phyloP scores from a whole-genome alignment of 129 eudicot species.

The Flaveria trinervia region DNA sequence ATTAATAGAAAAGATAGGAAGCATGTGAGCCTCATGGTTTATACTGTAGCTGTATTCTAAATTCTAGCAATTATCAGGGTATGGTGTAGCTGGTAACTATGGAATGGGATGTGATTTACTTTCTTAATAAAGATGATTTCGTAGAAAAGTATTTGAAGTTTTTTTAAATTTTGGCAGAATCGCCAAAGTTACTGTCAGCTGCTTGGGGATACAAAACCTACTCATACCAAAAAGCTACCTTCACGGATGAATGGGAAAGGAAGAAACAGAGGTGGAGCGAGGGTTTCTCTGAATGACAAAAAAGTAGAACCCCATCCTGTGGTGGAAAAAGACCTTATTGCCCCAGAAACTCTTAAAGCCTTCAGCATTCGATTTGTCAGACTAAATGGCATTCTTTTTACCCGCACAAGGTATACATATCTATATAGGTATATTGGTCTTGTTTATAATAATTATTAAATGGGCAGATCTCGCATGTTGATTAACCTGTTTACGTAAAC shows the following conservation, averaged over 20 bases:
- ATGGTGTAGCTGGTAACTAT: background rate
- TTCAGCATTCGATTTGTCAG: constrained; percentile 72
- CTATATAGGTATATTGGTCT: background rate
- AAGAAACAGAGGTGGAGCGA: constrained; percentile 62
- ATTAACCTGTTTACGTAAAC: background rate
- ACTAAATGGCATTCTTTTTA: constrained; percentile 86
- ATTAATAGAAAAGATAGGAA: too few relatives aligned
- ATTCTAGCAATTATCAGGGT: background rate
- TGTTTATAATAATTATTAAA: background rate
- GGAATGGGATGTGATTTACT: background rate
- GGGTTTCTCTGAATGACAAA: constrained; percentile 49
- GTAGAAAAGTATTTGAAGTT: background rate
- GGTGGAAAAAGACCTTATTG: constrained; percentile 48
- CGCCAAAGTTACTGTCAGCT: constrained; percentile 79
- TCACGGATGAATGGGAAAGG: constrained; percentile 61
- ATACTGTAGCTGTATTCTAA: background rate
- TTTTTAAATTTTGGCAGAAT: constrained; percentile 50
- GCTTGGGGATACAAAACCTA: constrained; percentile 60
- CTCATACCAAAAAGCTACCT: constrained; percentile 50
- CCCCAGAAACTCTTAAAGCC: constrained; percentile 51
- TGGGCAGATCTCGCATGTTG: background rate
- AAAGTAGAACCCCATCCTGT: constrained; percentile 41
- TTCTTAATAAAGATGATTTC: constrained; percentile 1
- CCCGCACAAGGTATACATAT: constrained; percentile 78
- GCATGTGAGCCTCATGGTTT: background rate